phyloP scores from a whole-genome alignment of 1,284 basidiomycete genomes.

The Vanrija pseudolonga region DNA sequence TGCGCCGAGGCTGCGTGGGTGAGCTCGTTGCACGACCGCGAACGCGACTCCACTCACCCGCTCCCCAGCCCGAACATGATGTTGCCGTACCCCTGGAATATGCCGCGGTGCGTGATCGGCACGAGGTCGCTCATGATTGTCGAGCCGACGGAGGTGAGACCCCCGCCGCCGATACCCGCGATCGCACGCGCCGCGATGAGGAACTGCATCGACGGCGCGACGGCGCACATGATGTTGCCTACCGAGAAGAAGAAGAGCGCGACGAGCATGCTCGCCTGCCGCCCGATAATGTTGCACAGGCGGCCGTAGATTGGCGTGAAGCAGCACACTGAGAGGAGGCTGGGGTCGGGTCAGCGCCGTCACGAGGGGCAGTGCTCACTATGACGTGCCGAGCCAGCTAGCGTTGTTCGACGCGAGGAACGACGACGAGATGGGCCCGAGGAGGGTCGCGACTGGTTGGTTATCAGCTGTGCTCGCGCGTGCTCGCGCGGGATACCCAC shows the following conservation, averaged over 20 bases:
- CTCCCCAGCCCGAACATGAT: conserved; percentile 57
- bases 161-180: conserved; percentile 87
- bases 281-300: conserved; percentile 78
- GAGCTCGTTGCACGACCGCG: conserved; percentile 7
- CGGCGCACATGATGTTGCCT: conserved; percentile 75
- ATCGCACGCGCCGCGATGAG: conserved; percentile 74
- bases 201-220: conserved; percentile 76
- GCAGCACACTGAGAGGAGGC: conserved; percentile 75
- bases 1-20: conserved; percentile 64
- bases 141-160: conserved; percentile 50
- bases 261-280: conserved; percentile 67
- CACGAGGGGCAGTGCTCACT: conserved; percentile 24
- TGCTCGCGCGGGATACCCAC: background rate
- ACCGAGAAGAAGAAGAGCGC: conserved; percentile 74
- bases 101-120: conserved; percentile 70
- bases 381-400: conserved; percentile 78
- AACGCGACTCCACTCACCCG: conserved; percentile 53
- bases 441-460: conserved; percentile 58
- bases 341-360: conserved; percentile 2
- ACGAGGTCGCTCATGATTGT: conserved; percentile 51
- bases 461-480: too few species aligned
- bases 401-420: conserved; percentile 56
- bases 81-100: conserved; percentile 85
- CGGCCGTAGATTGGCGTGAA: conserved; percentile 87
- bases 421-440: conserved; percentile 44